Evolutionary conservation across 306 rosid species (phyloP).

Genomic region (Medicago ruthenica): DNA sequence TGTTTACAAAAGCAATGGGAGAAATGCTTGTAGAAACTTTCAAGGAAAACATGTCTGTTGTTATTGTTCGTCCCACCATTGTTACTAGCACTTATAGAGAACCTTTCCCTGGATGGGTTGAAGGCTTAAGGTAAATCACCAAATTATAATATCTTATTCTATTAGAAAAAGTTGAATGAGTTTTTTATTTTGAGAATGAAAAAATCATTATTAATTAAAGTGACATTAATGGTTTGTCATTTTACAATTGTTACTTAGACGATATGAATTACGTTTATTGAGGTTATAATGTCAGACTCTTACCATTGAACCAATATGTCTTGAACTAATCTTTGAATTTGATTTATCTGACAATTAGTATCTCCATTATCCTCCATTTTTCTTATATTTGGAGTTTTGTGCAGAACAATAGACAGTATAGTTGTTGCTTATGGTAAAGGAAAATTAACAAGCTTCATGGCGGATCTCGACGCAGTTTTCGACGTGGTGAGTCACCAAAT

Average conservation of each 20-base stretch:
- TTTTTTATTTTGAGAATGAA: too few species aligned
- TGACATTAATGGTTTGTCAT: too few species aligned
- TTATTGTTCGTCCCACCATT: slow-evolving; percentile 70
- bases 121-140: slow-evolving; percentile 68
- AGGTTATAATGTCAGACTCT: too few species aligned
- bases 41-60: slow-evolving; percentile 53
- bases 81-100: slow-evolving; percentile 74
- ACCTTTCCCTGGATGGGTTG: slow-evolving; percentile 91
- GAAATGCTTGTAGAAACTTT: slow-evolving; percentile 64
- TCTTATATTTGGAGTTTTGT: neutral
- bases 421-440: slow-evolving; percentile 75
- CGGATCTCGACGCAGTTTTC: slow-evolving; percentile 46
- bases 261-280: too few species aligned
- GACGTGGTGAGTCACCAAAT: slow-evolving; percentile 57
- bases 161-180: too few species aligned
- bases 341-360: too few species aligned
- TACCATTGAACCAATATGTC: too few species aligned
- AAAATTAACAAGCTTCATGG: slow-evolving; percentile 57
- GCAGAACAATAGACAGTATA: slow-evolving; percentile 73
- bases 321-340: too few species aligned
- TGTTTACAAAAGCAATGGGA: slow-evolving; percentile 86
- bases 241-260: too few species aligned
- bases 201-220: too few species aligned
- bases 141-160: neutral
- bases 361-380: neutral